Conservation (phyloP, 768 basidiomycete species). For the Tylopilus plumbeoviolaceoides region DNA sequence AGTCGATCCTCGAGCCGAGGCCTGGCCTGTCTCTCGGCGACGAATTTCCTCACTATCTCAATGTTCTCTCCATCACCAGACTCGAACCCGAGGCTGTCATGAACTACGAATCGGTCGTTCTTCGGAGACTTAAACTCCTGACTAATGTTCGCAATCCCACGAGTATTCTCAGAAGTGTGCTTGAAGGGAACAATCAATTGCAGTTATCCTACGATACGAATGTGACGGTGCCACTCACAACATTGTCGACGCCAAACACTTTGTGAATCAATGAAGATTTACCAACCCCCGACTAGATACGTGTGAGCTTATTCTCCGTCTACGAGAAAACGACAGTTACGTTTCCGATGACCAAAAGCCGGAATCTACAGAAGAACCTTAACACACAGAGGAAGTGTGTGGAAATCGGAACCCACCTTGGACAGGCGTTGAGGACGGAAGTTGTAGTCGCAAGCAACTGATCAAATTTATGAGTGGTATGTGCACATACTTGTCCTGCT, state of each 20-base stretch:
- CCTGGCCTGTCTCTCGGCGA: constrained; percentile 3
- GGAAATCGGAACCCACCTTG: constrained; percentile 1
- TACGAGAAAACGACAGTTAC: background rate
- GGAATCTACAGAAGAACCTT: constrained; percentile 2
- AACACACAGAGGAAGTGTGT: background rate
- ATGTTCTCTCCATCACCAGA: constrained; percentile 9
- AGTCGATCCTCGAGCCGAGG: constrained; percentile 2
- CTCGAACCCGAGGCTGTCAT: constrained; percentile 18
- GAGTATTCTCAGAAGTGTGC: constrained; percentile 4
- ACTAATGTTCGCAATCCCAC: no score
- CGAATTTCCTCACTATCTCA: background rate
- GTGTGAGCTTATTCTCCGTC: background rate
- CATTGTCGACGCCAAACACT: constrained; percentile 9
- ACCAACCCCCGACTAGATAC: constrained; percentile 13
- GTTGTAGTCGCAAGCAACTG: constrained; percentile 8
- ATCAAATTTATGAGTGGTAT: background rate
- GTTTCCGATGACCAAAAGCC: constrained; percentile 17
- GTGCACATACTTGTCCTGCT: background rate
- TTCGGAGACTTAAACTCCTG: no score
- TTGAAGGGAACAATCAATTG: background rate
- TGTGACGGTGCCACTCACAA: constrained; percentile 4
- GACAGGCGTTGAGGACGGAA: constrained; percentile 8
- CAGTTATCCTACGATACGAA: background rate
- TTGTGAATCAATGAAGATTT: constrained; percentile 11
- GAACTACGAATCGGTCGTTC: constrained; percentile 14